Conservation (phyloP, 2,329 filamentous ascomycete species). For the Colletotrichum falcatum region DNA sequence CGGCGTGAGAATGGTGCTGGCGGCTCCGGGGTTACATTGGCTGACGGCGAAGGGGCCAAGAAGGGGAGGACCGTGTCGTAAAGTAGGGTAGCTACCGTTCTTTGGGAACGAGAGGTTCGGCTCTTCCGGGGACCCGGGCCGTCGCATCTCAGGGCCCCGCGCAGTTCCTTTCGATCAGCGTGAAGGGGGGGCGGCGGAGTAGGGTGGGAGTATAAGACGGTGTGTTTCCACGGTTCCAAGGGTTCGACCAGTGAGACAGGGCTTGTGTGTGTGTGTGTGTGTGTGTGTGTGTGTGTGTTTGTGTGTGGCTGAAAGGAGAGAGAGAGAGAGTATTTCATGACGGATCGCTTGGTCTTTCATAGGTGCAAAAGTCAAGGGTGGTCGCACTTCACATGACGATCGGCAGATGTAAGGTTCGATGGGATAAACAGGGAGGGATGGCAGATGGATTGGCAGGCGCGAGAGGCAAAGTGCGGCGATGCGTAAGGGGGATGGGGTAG, state of each 20-base stretch:
- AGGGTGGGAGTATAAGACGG: not conserved
- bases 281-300: no score
- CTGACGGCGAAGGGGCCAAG: not conserved
- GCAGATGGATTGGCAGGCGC: not conserved
- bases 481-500: not conserved
- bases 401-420: not conserved
- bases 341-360: not conserved
- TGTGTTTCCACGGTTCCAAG: not conserved
- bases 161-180: not conserved
- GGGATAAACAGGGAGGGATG: not conserved
- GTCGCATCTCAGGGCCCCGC: constrained; percentile 31
- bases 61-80: not conserved
- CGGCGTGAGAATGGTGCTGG: constrained; percentile 14
- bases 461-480: not conserved
- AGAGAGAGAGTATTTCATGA: not conserved
- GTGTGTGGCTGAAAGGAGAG: not conserved
- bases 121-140: constrained; percentile 26
- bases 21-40: constrained; percentile 23
- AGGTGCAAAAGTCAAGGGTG: no score
- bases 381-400: not conserved
- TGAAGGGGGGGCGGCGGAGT: not conserved
- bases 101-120: not conserved
- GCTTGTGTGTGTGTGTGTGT: not conserved
- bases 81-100: not conserved
- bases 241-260: not conserved